Conservation (phyloP, 805 yeast species). For the Nakazawaea ishiwadae region DNA sequence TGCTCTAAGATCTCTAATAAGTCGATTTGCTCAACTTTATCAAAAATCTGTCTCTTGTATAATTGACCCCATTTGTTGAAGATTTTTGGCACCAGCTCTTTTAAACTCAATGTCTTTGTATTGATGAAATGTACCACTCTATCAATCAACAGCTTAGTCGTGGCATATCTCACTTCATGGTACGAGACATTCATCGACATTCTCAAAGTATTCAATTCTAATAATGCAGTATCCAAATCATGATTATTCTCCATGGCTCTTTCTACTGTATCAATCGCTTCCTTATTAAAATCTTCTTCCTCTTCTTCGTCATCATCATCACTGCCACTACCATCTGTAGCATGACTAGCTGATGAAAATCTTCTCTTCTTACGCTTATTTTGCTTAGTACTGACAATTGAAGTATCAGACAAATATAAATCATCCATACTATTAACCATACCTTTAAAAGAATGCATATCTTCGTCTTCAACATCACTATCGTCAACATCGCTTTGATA, state of each 20-base stretch:
- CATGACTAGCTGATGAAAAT: constrained; percentile 25
- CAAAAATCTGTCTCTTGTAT: constrained; percentile 82
- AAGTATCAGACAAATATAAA: constrained; percentile 47
- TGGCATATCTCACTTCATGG: constrained; percentile 85
- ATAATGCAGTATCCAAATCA: constrained; percentile 85
- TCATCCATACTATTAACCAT: constrained; percentile 37
- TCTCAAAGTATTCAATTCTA: constrained; percentile 89
- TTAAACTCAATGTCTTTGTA: constrained; percentile 71
- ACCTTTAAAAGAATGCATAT: constrained; percentile 34
- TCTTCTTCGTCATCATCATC: constrained; percentile 37
- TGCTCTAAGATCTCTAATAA: constrained; percentile 49
- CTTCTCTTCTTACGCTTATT: constrained; percentile 34
- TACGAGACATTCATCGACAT: constrained; percentile 97
- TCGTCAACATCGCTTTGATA: constrained; percentile 31
- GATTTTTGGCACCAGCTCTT: constrained; percentile 72
- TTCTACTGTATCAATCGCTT: constrained; percentile 91
- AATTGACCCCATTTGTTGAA: constrained; percentile 79
- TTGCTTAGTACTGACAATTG: constrained; percentile 41
- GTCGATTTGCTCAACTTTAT: constrained; percentile 71
- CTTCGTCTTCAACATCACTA: constrained; percentile 36
- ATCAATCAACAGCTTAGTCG: constrained; percentile 63
- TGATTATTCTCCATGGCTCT: constrained; percentile 92
- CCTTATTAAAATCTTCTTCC: constrained; percentile 78
- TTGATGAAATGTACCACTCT: constrained; percentile 70
- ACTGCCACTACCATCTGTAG: constrained; percentile 28